These are phyloP conservation scores for Nakaseomyces bracarensis DNA, from an alignment of 1,139 yeast species.

Conservation along the genomic window DNA sequence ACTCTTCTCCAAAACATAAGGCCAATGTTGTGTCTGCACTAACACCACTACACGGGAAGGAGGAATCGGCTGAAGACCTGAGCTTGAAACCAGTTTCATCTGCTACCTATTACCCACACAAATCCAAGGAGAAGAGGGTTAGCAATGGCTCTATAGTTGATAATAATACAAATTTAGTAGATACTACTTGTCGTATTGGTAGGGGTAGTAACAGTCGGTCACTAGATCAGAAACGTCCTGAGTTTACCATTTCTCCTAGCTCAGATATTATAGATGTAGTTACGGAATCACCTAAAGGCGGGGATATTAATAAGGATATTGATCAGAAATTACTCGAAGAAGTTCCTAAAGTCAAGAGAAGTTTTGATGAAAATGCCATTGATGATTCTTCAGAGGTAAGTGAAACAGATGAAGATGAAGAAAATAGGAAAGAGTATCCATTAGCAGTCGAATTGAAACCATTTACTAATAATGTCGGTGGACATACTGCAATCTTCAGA, in stretches of 20 bases:
- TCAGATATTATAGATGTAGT: constrained; percentile 5
- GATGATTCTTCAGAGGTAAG: constrained; percentile 16
- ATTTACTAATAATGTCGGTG: constrained; percentile 90
- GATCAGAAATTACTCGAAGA: constrained; percentile 1
- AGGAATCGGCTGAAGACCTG: constrained; percentile 12
- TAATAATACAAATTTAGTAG: constrained; percentile 7
- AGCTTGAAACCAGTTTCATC: constrained; percentile 48
- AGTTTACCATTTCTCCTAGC: constrained; percentile 1
- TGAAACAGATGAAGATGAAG: constrained; percentile 19
- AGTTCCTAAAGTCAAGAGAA: constrained; percentile 2
- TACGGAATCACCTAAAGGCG: background rate
- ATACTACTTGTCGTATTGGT: constrained; percentile 7
- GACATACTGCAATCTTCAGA: constrained; percentile 93
- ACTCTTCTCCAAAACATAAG: constrained; percentile 1
- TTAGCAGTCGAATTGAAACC: constrained; percentile 80
- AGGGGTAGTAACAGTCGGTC: background rate
- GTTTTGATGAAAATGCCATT: constrained; percentile 2
- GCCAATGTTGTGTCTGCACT: background rate
- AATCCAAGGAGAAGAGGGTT: constrained; percentile 23
- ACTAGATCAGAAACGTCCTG: background rate
- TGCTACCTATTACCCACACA: constrained; percentile 63
- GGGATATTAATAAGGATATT: background rate
- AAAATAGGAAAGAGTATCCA: constrained; percentile 40
- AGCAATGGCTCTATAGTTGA: background rate
- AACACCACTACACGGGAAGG: background rate